These are phyloP conservation scores for Cordia subcordata DNA, from an alignment of 257 asterid genomes.

Conservation along the genomic window DNA sequence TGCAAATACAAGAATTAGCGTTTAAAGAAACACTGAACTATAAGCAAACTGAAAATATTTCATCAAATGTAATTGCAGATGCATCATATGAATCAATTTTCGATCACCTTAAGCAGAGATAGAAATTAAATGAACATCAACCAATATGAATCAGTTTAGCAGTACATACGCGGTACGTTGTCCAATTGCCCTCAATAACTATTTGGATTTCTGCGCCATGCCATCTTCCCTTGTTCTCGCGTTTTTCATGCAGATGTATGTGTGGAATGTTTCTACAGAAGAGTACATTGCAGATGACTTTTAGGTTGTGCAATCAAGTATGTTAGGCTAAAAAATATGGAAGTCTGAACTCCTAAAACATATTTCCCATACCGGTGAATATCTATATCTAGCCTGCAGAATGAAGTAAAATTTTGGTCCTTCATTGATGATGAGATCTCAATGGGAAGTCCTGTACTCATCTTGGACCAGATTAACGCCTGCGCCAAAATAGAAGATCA, in stretches of 20 bases:
- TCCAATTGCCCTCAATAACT: conserved; percentile 94
- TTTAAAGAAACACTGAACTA: not conserved
- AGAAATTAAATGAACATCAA: not conserved
- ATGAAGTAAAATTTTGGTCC: conserved; percentile 62
- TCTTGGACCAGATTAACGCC: conserved; percentile 97
- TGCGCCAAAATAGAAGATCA: conserved; percentile 27
- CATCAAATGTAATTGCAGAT: not conserved
- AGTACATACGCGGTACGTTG: conserved; percentile 74
- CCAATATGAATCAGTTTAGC: not conserved
- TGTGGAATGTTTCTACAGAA: conserved; percentile 75
- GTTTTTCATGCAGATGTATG: conserved; percentile 74
- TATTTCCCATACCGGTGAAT: conserved; percentile 48
- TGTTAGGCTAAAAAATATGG: no score
- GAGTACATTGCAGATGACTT: conserved; percentile 6
- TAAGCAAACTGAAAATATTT: not conserved
- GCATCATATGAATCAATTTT: not conserved
- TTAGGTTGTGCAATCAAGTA: not conserved
- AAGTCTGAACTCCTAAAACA: conserved; percentile 1
- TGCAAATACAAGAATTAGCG: conserved; percentile 14
- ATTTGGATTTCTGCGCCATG: conserved; percentile 94
- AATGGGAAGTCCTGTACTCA: conserved; percentile 95
- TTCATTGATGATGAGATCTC: conserved; percentile 80
- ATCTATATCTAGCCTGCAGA: conserved; percentile 90
- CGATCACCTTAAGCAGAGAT: conserved; percentile 1
- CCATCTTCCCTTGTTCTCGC: conserved; percentile 57